phyloP scores from a whole-genome alignment of 495 filamentous ascomycete species.

The Friedmanniomyces endolithicus region DNA sequence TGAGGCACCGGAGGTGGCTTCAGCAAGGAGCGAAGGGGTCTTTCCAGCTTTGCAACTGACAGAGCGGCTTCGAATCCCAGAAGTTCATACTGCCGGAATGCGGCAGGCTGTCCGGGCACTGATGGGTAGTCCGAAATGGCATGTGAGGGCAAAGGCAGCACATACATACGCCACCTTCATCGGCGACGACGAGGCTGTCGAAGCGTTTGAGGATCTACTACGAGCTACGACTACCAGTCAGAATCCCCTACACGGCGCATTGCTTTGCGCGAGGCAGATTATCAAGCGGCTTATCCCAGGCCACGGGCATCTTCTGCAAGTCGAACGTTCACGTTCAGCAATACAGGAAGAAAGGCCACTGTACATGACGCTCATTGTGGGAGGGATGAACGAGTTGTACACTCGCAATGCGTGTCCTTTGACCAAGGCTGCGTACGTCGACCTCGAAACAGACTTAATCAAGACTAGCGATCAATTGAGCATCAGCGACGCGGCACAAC shows the following conservation, averaged over 20 bases:
- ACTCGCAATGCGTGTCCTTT: constrained; percentile 21
- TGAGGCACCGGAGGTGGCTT: background rate
- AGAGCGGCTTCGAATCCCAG: constrained; percentile 46
- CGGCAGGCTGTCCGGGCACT: constrained; percentile 40
- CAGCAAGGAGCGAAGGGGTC: constrained; percentile 46
- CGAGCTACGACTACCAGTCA: constrained; percentile 32
- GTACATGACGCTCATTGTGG: background rate
- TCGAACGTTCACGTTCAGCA: no score
- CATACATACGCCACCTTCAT: constrained; percentile 51
- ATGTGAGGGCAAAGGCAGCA: constrained; percentile 81
- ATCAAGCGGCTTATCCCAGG: constrained; percentile 13
- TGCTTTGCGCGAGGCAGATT: constrained; percentile 41
- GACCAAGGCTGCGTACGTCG: constrained; percentile 25
- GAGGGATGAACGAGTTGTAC: background rate
- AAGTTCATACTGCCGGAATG: constrained; percentile 33
- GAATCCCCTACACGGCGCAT: constrained; percentile 52
- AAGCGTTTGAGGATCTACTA: constrained; percentile 38
- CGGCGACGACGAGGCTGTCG: constrained; percentile 31
- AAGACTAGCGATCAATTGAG: background rate
- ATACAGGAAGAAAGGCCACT: no score
- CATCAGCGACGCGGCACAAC: background rate
- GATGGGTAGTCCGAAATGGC: constrained; percentile 67
- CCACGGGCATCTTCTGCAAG: background rate
- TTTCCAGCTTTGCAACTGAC: constrained; percentile 85
- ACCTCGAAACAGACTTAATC: constrained; percentile 4